Evolutionary conservation across 306 rosid genomes (phyloP), one percentile per base, ranked within the genome.

Genomic region (Fragaria vesca): DNA sequence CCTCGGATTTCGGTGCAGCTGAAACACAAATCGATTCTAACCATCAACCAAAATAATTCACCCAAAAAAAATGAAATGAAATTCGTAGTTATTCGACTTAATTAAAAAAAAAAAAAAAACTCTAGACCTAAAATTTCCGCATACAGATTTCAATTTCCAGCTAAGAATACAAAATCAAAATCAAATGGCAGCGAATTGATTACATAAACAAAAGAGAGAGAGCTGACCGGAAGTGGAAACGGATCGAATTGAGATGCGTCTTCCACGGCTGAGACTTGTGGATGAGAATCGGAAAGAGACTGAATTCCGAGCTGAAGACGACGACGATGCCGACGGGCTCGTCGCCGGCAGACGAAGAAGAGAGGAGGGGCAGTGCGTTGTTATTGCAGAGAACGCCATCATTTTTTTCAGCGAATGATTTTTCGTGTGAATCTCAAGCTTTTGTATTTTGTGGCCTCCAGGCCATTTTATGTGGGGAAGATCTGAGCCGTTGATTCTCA

Each of bases 301-400:
- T 30, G 91, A 83, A 79, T 45, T 76, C 38, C 11, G 88, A 42
- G 85, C 80, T 62, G 72, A 17, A 28, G 83, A 76, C 48, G 61
- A 76, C 28, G 61, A 76, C 26, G 61, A 76, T 21, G 77, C 16
- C 13, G 81, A 52, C 38, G 75, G 69, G 61, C 50, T 71, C 40
- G 42, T 62, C 32, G 52, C 43, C 2, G 89, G 93, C 40, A 83
- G 62, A 24, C 83, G 93, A 65, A 91, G 83, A 62, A 85, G 47
- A 30, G 80, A 85, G 50, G 94, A 85, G 42, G 94, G 84, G 73
- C 70, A 80, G 69, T 67, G 79, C 76, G 74, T 21, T 1, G 87
- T 3, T 47, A 76, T 69, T 67, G 88, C 89, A 81, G 94, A 89
- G 89, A 89, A 87, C 72, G 96, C 98, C 93, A 91, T 94, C 32